Evolutionary conservation across 2,329 filamentous ascomycete species (phyloP), one percentile per base, ranked within the genome.

Genomic region (Colletotrichum lini): DNA sequence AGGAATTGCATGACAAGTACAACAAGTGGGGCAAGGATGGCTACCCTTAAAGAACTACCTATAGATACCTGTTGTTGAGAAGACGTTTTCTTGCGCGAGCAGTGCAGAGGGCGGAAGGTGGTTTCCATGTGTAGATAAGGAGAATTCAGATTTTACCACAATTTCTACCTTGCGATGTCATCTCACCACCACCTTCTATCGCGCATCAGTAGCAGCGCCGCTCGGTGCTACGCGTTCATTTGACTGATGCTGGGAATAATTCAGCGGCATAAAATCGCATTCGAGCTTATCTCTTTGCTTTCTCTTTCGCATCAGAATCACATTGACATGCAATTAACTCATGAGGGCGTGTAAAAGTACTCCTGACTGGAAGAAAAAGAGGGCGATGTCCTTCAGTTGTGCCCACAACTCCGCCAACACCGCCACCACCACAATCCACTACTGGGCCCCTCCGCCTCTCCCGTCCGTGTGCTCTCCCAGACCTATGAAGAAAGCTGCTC

Each of bases 21-120:
- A 99, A 99, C 93, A 99, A 99, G 89, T 98, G 94, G 91, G 96
- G 96, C 84, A 98, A 98, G 91, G 96, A 98, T 77, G 95, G 94
- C 77, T 98, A 93, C 85, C 83, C 83, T 76, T 94, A 86, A 81
- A 80, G 62, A 53, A 49, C 30, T 60, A 53, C 47, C 47, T 56
- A 59, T 58, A 62, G 69, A 68, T 59, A 68, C 59, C 59, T 61
- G 58, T 53, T 50, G 47, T 59, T 68, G 58, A 64, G 58, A 60
- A 67, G 26, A 56, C 23, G 52, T n/a, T 45, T 50, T 50, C 57
- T 44, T 35, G 52, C 58, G 53, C 69, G 44, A 68, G 47, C 18
- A 44, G 53, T 63, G 65, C 65, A 67, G 35, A 35, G 53, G 67
- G 53, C 58, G 38, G 59, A 56, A 62, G 42, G 68, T 50, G 61